These are phyloP conservation scores for Ambrosiella beaveri DNA, from an alignment of 2,329 filamentous ascomycete genomes.

Conservation along the genomic window DNA sequence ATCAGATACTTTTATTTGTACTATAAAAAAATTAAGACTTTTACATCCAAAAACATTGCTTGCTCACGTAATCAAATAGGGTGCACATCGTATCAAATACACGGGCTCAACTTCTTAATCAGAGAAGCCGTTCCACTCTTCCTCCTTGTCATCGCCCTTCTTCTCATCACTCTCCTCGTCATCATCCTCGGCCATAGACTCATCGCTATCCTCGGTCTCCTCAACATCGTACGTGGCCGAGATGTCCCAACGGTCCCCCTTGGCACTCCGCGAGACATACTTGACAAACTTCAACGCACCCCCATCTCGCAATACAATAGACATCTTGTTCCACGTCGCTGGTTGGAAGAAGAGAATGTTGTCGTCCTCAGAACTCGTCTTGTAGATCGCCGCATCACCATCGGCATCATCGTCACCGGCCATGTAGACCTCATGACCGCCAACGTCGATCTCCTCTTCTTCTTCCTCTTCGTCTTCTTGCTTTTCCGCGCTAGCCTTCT, in stretches of 20 bases:
- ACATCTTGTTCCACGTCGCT: slow-evolving; percentile 73
- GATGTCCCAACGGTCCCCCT: slow-evolving; percentile 86
- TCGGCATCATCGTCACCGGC: slow-evolving; percentile 60
- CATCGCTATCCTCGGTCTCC: slow-evolving; percentile 30
- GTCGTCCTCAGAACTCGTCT: slow-evolving; percentile 57
- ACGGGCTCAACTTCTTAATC: neutral
- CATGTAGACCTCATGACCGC: slow-evolving; percentile 85
- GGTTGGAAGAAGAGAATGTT: slow-evolving; percentile 48
- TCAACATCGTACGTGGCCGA: slow-evolving; percentile 61
- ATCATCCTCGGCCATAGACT: slow-evolving; percentile 22
- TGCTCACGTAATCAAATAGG: neutral
- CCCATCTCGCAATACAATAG: slow-evolving; percentile 72
- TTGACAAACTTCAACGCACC: slow-evolving; percentile 88
- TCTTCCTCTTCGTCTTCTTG: slow-evolving; percentile 11
- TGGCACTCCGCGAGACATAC: slow-evolving; percentile 69
- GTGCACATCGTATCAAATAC: neutral
- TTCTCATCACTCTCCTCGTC: slow-evolving; percentile 21
- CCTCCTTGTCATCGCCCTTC: slow-evolving; percentile 13
- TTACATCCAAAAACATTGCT: neutral
- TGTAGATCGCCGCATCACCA: slow-evolving; percentile 76
- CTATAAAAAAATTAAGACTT: neutral
- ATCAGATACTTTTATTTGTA: neutral
- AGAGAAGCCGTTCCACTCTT: slow-evolving; percentile 12
- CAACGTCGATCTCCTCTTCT: slow-evolving; percentile 35
- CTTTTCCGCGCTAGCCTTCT: slow-evolving; percentile 18